phyloP scores from a whole-genome alignment of 148 eudicot species.

The Camellia lanceoleosa region DNA sequence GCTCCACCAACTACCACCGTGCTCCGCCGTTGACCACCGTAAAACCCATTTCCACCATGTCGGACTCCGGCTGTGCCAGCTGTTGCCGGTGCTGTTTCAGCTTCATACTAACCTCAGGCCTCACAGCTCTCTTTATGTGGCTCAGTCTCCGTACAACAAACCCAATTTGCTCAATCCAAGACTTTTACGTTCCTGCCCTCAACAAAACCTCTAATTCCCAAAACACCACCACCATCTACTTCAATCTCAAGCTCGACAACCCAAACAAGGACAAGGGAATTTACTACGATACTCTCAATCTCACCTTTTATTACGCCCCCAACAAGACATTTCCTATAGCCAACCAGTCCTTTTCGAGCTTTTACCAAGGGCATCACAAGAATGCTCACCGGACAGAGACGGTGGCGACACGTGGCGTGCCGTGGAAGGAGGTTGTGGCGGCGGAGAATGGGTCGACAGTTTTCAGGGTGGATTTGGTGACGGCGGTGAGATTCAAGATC shows the following conservation, averaged over 20 bases:
- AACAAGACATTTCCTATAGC: constrained; percentile 25
- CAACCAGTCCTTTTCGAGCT: constrained; percentile 21
- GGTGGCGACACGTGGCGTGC: constrained; percentile 27
- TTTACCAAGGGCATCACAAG: constrained; percentile 68
- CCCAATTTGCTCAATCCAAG: constrained; percentile 63
- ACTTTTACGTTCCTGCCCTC: constrained; percentile 57
- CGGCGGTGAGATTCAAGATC: constrained; percentile 53
- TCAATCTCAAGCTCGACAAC: constrained; percentile 57
- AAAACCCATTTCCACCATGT: not conserved
- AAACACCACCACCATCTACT: constrained; percentile 35
- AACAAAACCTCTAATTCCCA: constrained; percentile 37
- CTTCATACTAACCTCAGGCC: constrained; percentile 49
- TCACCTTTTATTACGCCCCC: constrained; percentile 38
- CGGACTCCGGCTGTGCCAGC: constrained; percentile 16
- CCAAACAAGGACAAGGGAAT: constrained; percentile 52
- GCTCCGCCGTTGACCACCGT: not conserved
- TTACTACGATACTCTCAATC: constrained; percentile 44
- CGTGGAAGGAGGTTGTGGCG: constrained; percentile 23
- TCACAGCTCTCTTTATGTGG: constrained; percentile 71
- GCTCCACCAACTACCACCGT: no score
- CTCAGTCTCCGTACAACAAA: constrained; percentile 42
- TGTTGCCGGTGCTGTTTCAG: constrained; percentile 45
- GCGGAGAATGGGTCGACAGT: constrained; percentile 28
- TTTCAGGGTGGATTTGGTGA: constrained; percentile 56
- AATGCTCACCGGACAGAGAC: constrained; percentile 30